Percentiles rank a stretch among this genome's conserved stretches.
These are phyloP conservation scores for Coemansia sp. DNA, from an alignment of 192 early-diverging fungal species.

Conservation along the genomic window DNA sequence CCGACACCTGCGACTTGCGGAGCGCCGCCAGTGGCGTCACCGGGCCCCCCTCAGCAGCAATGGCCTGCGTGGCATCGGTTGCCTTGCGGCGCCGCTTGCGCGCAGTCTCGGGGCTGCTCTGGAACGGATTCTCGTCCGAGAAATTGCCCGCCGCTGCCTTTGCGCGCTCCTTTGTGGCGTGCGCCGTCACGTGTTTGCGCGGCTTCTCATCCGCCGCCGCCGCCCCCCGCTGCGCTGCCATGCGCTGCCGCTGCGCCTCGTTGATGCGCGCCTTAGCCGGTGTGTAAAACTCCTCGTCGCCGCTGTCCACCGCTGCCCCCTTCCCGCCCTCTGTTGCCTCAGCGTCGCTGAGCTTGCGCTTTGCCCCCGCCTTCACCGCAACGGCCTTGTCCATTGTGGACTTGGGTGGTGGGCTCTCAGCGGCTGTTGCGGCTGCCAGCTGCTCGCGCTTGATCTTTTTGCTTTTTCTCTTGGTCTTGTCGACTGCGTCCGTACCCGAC, in stretches of 20 bases:
- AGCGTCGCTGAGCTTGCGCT: conserved; percentile 48
- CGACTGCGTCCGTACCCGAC: background rate
- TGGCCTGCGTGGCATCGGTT: background rate
- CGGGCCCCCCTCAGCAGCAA: background rate
- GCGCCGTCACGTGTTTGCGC: background rate
- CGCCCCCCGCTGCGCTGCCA: background rate
- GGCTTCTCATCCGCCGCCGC: background rate
- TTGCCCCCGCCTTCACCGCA: conserved; percentile 12
- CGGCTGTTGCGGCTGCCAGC: background rate
- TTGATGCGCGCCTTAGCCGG: conserved; percentile 1
- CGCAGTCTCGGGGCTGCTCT: conserved; percentile 43
- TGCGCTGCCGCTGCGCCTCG: conserved; percentile 10
- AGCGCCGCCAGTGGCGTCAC: conserved; percentile 41
- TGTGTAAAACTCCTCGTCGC: conserved; percentile 24
- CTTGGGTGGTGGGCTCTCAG: background rate
- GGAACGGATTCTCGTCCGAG: conserved; percentile 53
- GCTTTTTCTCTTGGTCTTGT: conserved; percentile 6
- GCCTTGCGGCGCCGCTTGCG: conserved; percentile 39
- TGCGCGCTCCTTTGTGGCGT: background rate
- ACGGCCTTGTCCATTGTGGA: conserved; percentile 17
- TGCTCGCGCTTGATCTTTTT: background rate
- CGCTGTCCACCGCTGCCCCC: conserved; percentile 19
- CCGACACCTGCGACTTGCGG: conserved; percentile 52
- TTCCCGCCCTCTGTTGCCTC: conserved; percentile 6
- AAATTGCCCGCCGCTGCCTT: conserved; percentile 17